Base-by-base conservation (phyloP, 1,284 basidiomycete species). In the Coniferiporia sulphurascens region DNA sequence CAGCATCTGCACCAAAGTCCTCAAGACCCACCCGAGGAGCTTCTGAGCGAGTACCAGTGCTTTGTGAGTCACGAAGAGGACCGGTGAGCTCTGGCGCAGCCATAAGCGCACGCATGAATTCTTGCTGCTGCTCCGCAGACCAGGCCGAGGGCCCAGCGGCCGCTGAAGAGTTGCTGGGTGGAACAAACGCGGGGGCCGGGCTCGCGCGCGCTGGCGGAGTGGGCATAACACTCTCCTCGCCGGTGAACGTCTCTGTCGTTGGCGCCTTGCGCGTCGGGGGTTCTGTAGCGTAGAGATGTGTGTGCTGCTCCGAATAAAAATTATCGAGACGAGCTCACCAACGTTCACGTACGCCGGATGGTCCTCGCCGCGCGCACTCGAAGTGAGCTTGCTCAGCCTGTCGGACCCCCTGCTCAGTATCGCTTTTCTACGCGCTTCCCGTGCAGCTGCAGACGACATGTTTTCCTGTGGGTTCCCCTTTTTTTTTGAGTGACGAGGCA, bases 311-410 rank as follows among this genome's bases (percentile, higher is more conserved):
- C n/a, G n/a, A n/a, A 55, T 36, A 60, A 48, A 9, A 48, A 27
- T n/a, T 15, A 1, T 35, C 21, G 10, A 19, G 48, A 68, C 76
- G 61, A 61, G 58, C 55, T 55, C 36, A 86, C 86, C 80, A 56
- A 81, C 75, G 64, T 78, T 77, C 60, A 79, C 69, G 66, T 82
- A 86, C n/a, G 78, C 76, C 4, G 82, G 74, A 4, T 78, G 81
- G 61, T 89, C 86, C 58, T 88, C 86, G 36, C 88, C 87, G 55
- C 89, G 76, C 19, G 86, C 88, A 5, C 85, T 85, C 3, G 84
- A 85, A 4, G 88, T 88, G 53, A 91, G 78, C 68, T 85, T 89
- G 44, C 85, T 82, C 22, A 91, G 80, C 58, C 89, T 80, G 75
- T 91, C 87, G 27, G 74, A 76, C 12, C 87, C 84, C 59, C 87